Percentiles rank a stretch among this genome's conserved stretches.
phyloP scores from a whole-genome alignment of 2,329 filamentous ascomycete genomes.

The Alternaria incomplexa region DNA sequence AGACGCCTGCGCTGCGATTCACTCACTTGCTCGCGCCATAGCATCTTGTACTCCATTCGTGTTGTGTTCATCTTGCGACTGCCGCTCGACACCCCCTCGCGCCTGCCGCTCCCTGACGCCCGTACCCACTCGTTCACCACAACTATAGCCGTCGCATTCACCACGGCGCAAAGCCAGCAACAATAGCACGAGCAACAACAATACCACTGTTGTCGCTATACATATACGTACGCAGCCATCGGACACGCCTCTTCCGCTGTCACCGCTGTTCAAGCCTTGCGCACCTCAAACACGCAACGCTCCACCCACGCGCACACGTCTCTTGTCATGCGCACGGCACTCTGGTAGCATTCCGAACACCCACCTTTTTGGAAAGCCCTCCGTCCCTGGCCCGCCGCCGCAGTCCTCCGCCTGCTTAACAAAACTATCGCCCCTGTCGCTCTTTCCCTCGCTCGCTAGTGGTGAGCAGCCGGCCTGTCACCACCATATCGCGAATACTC shows the following conservation, averaged over 20 bases:
- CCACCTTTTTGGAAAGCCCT: constrained; percentile 13
- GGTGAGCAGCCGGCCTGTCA: constrained; percentile 50
- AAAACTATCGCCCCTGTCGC: constrained; percentile 35
- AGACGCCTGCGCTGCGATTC: constrained; percentile 35
- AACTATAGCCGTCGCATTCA: constrained; percentile 20
- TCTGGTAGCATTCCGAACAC: constrained; percentile 26
- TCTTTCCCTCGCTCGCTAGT: constrained; percentile 37
- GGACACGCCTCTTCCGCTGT: constrained; percentile 27
- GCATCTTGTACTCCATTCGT: constrained; percentile 16
- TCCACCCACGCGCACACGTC: constrained; percentile 23
- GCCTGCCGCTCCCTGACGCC: constrained; percentile 31
- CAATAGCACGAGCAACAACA: constrained; percentile 1
- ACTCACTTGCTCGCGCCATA: constrained; percentile 24
- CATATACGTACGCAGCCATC: constrained; percentile 24
- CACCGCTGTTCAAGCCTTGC: constrained; percentile 34
- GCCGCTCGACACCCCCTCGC: constrained; percentile 22
- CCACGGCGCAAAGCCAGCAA: constrained; percentile 17
- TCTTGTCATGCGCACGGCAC: constrained; percentile 40
- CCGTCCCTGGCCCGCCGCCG: constrained; percentile 18
- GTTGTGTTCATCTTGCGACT: constrained; percentile 17
- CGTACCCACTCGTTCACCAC: constrained; percentile 11
- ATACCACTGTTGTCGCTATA: constrained; percentile 8
- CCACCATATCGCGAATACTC: constrained; percentile 29
- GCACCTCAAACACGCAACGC: constrained; percentile 40
- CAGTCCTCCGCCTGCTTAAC: constrained; percentile 20